Evolutionary conservation across 208 protist species (phyloP).

Genomic region (Crithidia expoeki): DNA sequence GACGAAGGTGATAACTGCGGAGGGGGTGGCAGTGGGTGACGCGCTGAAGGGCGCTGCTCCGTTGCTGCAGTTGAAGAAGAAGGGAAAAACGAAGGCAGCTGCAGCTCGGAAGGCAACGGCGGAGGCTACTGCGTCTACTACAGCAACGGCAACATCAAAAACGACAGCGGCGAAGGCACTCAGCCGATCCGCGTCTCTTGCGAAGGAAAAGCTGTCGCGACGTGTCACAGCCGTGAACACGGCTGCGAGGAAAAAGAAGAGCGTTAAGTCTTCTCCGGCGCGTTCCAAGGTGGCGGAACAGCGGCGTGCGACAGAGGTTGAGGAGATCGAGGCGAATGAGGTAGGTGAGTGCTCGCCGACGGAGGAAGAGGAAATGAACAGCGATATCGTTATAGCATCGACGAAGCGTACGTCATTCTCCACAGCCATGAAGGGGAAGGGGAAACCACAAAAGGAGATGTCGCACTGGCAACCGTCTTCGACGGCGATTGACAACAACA

Average conservation of each 20-base stretch:
- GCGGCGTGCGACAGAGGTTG: neutral
- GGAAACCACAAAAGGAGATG: too few species aligned
- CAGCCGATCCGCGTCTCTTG: neutral
- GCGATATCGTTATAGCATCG: too few species aligned
- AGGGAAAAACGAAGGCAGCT: conserved; percentile 3
- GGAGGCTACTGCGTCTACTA: neutral
- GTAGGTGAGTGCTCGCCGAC: neutral
- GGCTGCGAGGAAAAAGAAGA: neutral
- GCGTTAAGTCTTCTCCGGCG: neutral
- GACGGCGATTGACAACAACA: too few species aligned
- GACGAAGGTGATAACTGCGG: neutral
- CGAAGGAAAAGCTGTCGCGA: neutral
- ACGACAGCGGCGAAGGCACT: neutral
- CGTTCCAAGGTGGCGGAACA: neutral
- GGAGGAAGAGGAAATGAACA: too few species aligned
- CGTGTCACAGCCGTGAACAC: neutral
- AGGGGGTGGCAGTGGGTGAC: neutral
- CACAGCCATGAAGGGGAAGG: too few species aligned
- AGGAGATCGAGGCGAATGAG: neutral
- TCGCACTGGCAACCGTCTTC: too few species aligned
- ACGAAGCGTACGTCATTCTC: too few species aligned
- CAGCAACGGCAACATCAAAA: neutral
- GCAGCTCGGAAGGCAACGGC: neutral
- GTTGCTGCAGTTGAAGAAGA: neutral
- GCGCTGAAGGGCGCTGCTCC: too few species aligned